Evolutionary conservation across 2,329 filamentous ascomycete species (phyloP), one percentile per base, ranked within the genome.

Genomic region (Hypoxylon sp.): DNA sequence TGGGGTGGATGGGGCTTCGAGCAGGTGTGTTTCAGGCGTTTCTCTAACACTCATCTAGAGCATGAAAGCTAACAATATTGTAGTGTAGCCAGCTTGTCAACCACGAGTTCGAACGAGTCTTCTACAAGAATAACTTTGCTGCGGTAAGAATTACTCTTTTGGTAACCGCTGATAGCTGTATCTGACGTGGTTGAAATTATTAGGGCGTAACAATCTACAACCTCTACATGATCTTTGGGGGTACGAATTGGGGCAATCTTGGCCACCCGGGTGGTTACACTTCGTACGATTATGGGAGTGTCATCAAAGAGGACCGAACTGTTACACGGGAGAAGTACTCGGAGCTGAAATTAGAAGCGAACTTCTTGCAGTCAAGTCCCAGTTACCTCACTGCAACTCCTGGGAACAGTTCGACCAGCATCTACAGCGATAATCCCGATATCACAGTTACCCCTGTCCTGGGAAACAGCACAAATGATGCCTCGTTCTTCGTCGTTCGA

Each of bases 201-300:
- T 35, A 67, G 72, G 90, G 89, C 0, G 86, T 90, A 2, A 88
- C 87, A 0, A 87, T 95, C 6, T 82, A 93, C 63, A 94, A 90
- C 72, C 86, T 86, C 2, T 75, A 75, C 55, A 75, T 75, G 73
- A 89, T 87, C 0, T 92, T 86, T 69, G 93, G 93, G 15, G 93
- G 92, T 2, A 94, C 93, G 0, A 96, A 96, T 74, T 96, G 92
- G 93, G 93, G 93, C 0, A 94, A 94, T 68, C 79, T 93, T 1
- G 91, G 92, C 0, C 88, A 93, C 70, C 86, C 90, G 3, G 89
- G 88, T 13, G 89, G 86, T 4, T 90, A 90, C 67, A 89, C 88
- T 0, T 86, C 84, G 0, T 87, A 87, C 56, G 87, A 88, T 69
- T 88, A 88, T 44, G 85, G 82, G 5, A 80, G 83, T 11, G 82